These are phyloP conservation scores for Brasilioporus rufonigricans DNA, from an alignment of 768 basidiomycete species.

Conservation along the genomic window DNA sequence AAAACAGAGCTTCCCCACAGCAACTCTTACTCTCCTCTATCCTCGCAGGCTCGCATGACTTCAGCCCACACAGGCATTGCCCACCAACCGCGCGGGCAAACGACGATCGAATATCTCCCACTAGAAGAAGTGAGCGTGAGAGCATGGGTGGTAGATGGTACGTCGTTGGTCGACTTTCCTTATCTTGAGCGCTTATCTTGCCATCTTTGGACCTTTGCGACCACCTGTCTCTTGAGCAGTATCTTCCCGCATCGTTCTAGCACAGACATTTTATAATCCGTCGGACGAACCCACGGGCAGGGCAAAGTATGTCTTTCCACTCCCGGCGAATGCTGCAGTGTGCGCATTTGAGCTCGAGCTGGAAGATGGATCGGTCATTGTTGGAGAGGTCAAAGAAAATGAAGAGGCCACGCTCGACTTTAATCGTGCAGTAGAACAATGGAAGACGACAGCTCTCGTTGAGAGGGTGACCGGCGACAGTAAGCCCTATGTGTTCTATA, in stretches of 20 bases:
- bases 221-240: slow-evolving; percentile 25
- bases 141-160: slow-evolving; percentile 45
- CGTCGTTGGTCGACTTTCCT: not conserved
- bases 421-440: slow-evolving; percentile 39
- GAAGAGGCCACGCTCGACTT: slow-evolving; percentile 40
- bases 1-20: slow-evolving; percentile 9
- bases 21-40: not conserved
- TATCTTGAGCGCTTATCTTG: slow-evolving; percentile 1
- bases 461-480: slow-evolving; percentile 52
- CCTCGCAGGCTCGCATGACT: slow-evolving; percentile 19
- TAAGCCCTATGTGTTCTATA: slow-evolving; percentile 25
- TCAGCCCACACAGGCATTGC: slow-evolving; percentile 29
- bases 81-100: slow-evolving; percentile 26
- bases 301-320: slow-evolving; percentile 57
- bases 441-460: slow-evolving; percentile 43
- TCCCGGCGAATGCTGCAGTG: slow-evolving; percentile 53
- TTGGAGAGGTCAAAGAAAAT: slow-evolving; percentile 50
- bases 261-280: slow-evolving; percentile 41
- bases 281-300: slow-evolving; percentile 37
- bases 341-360: slow-evolving; percentile 52
- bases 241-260: slow-evolving; percentile 41
- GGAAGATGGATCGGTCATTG: slow-evolving; percentile 41
- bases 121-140: slow-evolving; percentile 42
- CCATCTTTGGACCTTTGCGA: not conserved
- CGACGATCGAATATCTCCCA: slow-evolving; percentile 32